Base-by-base conservation (phyloP, 257 asterid genomes). In the Lithospermum erythrorhizon region DNA sequence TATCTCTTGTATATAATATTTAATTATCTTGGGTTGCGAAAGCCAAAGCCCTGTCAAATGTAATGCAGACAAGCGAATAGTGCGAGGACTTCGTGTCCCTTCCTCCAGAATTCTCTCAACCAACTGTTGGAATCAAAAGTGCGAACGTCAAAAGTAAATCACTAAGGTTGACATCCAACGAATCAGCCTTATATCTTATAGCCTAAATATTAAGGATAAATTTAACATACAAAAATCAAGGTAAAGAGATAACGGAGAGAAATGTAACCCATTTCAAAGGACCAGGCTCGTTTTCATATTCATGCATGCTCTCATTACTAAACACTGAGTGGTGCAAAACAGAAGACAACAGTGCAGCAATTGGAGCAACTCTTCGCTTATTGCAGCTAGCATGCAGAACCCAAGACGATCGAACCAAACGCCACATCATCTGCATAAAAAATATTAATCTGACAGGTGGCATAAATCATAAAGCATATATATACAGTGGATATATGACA, bases 11-110 rank as follows among this genome's bases (percentile, higher is more conserved):
- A 83, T 72, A 71, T 91, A 91, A 81, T 79, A 91, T 67, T 78
- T 82, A 71, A 91, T 61, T 30, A 74, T 86, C 68, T 66, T 72
- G 20, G 98, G 98, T 77, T 79, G 70, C 49, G 79, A 79, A 68
- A 83, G 83, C 96, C 95, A 88, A 67, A 87, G 91, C 66, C 98
- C 98, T 66, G 87, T 84, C 76, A 91, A 78, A 74, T 87, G 96
- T 69, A 91, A 72, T 41, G 95, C 88, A 24, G 98, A 83, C 66
- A 91, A 89, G 22, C 98, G 95, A 74, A 83, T 89, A 35, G 98
- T 91, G n/a, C 95, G 96, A 17, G 96, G 98, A 73, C 98, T 91
- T 77, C 80, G 84, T 69, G 93, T 72, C 61, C 98, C 95, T 79
- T 87, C 95, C 79, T 91, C 95, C 5, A 91, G 85, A 70, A 88